Evolutionary conservation across 73 alveolate species (phyloP).

Genomic region (Paraurostyla sp.): DNA sequence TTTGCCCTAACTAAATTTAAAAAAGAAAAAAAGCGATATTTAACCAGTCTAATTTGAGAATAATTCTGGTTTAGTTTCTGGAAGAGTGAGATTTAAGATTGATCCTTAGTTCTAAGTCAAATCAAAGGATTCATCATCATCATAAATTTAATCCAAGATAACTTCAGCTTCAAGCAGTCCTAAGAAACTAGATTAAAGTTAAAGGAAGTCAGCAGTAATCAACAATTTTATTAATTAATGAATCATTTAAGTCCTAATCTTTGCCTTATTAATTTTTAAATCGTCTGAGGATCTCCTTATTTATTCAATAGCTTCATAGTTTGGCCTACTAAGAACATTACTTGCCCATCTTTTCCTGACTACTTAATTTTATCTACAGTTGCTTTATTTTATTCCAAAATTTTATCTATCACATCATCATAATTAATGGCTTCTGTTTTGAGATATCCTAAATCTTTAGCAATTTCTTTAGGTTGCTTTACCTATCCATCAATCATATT

Average conservation of each 20-base stretch:
- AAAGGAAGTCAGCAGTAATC: background rate
- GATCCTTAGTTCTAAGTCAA: too few relatives aligned
- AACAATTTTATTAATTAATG: background rate
- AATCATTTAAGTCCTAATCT: slow-evolving; percentile 46
- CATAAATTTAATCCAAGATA: too few relatives aligned
- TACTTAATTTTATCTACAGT: slow-evolving; percentile 42
- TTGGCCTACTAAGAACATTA: slow-evolving; percentile 64
- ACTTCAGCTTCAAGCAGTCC: too few relatives aligned
- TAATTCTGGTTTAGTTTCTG: too few relatives aligned
- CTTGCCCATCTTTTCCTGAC: slow-evolving; percentile 40
- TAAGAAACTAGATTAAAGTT: background rate
- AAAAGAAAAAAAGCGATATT: too few relatives aligned
- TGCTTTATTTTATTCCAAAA: background rate
- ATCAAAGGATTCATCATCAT: too few relatives aligned
- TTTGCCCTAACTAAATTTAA: too few relatives aligned
- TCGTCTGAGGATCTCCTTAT: slow-evolving; percentile 57
- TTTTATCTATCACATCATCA: slow-evolving; percentile 15
- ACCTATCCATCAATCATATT: slow-evolving; percentile 74
- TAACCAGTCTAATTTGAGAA: too few relatives aligned
- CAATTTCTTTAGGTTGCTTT: slow-evolving; percentile 49
- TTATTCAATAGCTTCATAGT: slow-evolving; percentile 40
- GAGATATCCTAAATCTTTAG: background rate
- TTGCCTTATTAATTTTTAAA: slow-evolving; percentile 1
- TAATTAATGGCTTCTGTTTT: background rate
- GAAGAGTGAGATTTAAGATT: too few relatives aligned